Percentiles rank a stretch among this genome's conserved stretches.
Evolutionary conservation across 345 rosid species (phyloP).

Genomic region (Excoecaria cochinchinensis): DNA sequence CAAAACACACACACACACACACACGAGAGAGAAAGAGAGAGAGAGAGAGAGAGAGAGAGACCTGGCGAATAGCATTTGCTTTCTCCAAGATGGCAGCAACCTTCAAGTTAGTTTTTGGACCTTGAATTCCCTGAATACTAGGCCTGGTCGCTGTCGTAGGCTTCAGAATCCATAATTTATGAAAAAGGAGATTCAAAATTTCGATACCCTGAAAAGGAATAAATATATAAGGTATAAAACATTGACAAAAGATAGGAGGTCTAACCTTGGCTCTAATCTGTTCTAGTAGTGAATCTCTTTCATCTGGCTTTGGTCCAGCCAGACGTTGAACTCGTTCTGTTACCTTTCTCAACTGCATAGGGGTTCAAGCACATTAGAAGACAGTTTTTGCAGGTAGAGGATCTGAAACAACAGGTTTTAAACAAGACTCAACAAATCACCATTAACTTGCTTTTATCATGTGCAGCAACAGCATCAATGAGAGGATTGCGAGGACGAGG

Average conservation of each 20-base stretch:
- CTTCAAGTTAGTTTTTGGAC: constrained; percentile 85
- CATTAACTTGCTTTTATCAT: constrained; percentile 89
- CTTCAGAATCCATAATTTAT: constrained; percentile 37
- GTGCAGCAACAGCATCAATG: constrained; percentile 90
- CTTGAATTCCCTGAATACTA: constrained; percentile 51
- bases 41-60: constrained; percentile 30
- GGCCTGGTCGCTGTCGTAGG: constrained; percentile 71
- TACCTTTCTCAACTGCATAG: constrained; percentile 81
- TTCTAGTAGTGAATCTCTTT: constrained; percentile 83
- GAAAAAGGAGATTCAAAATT: neutral
- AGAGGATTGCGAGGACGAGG: constrained; percentile 94
- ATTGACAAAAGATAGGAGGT: neutral
- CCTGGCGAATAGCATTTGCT: constrained; percentile 98
- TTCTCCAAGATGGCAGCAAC: constrained; percentile 98
- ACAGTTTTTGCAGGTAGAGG: constrained; percentile 7
- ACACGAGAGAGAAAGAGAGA: no score
- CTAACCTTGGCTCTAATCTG: constrained; percentile 88
- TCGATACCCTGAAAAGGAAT: neutral
- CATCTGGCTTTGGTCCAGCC: constrained; percentile 57
- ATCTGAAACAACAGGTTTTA: neutral
- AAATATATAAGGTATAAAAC: neutral
- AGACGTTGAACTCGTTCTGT: constrained; percentile 61
- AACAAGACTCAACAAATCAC: constrained; percentile 6
- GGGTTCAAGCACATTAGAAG: constrained; percentile 10
- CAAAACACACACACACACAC: neutral